Percentiles rank a stretch among this genome's conserved stretches.
Evolutionary conservation across 176 grass and related monocot species (phyloP).

Genomic region (Bromus sterilis): DNA sequence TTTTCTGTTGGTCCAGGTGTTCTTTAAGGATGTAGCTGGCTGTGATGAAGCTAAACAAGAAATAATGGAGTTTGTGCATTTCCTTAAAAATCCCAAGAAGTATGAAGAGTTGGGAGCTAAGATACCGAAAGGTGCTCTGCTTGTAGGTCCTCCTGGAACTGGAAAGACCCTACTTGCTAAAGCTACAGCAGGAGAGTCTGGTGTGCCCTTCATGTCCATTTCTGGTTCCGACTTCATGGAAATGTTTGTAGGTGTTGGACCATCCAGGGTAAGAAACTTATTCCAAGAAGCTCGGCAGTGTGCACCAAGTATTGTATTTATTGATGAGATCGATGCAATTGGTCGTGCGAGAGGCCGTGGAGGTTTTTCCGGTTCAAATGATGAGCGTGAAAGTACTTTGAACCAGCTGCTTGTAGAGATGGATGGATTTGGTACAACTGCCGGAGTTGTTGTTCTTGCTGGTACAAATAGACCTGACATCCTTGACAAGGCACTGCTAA

Average conservation of each 20-base stretch:
- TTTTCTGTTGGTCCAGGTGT: slow-evolving; percentile 58
- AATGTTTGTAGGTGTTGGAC: slow-evolving; percentile 85
- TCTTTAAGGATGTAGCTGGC: slow-evolving; percentile 83
- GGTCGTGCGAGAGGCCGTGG: slow-evolving; percentile 66
- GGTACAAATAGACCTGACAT: slow-evolving; percentile 95
- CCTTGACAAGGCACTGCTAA: slow-evolving; percentile 85
- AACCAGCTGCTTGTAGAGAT: slow-evolving; percentile 84
- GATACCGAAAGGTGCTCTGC: slow-evolving; percentile 82
- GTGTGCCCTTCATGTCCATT: slow-evolving; percentile 67
- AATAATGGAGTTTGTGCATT: slow-evolving; percentile 87
- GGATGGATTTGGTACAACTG: slow-evolving; percentile 71
- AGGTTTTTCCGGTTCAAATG: slow-evolving; percentile 60
- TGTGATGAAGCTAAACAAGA: slow-evolving; percentile 89
- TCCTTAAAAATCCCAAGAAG: slow-evolving; percentile 66
- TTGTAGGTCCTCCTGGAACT: slow-evolving; percentile 76
- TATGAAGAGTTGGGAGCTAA: slow-evolving; percentile 70
- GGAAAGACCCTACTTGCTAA: slow-evolving; percentile 85
- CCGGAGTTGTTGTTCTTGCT: slow-evolving; percentile 79
- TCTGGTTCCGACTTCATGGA: slow-evolving; percentile 88
- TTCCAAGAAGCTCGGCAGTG: slow-evolving; percentile 67
- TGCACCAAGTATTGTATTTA: slow-evolving; percentile 81
- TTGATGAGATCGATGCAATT: slow-evolving; percentile 87
- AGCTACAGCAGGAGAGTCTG: slow-evolving; percentile 76
- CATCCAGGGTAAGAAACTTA: slow-evolving; percentile 67
- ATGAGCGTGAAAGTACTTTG: slow-evolving; percentile 77